A percentile compares a stretch with the other conserved stretches of the same genome.
These are phyloP conservation scores for Telopea speciosissima DNA, from an alignment of 177 flowering plant genomes.

Conservation along the genomic window DNA sequence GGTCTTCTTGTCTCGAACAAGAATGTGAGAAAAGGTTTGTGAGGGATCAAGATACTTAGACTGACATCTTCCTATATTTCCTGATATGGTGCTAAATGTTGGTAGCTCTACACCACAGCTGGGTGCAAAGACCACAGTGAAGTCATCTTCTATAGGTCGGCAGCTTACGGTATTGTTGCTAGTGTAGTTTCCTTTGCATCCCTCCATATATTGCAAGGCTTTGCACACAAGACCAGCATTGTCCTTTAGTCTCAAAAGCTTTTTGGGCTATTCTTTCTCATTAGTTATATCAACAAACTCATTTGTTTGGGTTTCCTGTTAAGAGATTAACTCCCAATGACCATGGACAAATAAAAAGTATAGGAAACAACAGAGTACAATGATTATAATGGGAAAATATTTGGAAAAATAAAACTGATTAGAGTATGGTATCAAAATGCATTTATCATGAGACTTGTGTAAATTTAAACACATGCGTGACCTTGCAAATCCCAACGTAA, in stretches of 20 bases:
- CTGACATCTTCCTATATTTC: slow-evolving; percentile 57
- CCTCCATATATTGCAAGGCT: slow-evolving; percentile 65
- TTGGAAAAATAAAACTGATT: too few species aligned
- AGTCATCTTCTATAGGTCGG: slow-evolving; percentile 55
- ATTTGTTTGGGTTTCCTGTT: too few species aligned
- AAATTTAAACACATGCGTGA: too few species aligned
- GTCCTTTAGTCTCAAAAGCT: slow-evolving; percentile 39
- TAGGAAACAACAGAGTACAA: neutral
- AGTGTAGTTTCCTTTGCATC: slow-evolving; percentile 65
- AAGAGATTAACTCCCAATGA: neutral
- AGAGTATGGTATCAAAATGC: too few species aligned
- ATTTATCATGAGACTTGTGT: too few species aligned
- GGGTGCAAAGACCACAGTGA: slow-evolving; percentile 80
- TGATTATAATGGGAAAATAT: neutral
- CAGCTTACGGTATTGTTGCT: slow-evolving; percentile 46
- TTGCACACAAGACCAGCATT: slow-evolving; percentile 85
- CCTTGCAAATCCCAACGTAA: too few species aligned
- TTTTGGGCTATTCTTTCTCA: slow-evolving; percentile 53
- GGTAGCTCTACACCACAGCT: slow-evolving; percentile 87
- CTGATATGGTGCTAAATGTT: slow-evolving; percentile 57
- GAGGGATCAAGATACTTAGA: slow-evolving; percentile 51
- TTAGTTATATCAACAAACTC: slow-evolving; percentile 72
- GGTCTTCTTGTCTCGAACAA: slow-evolving; percentile 37
- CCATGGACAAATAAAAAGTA: neutral
- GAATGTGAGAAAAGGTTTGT: slow-evolving; percentile 15